Conservation (phyloP, 495 filamentous ascomycete species). For the Penicillium herquei region DNA sequence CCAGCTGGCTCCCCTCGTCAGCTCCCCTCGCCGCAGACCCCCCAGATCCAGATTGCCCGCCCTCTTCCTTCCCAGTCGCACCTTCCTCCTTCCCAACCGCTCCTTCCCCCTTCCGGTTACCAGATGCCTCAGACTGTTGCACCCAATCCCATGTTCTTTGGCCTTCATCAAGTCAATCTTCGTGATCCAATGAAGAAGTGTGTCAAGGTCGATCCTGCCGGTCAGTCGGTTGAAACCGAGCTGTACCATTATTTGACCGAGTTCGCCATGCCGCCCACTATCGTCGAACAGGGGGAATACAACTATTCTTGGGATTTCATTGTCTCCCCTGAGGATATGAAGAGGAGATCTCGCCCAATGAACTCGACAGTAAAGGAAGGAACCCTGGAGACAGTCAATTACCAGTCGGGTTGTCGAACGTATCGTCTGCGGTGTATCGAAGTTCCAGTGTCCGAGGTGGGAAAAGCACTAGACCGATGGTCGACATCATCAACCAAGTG, state of each 20-base stretch:
- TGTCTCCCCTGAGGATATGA: slow-evolving; percentile 13
- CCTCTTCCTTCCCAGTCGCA: background rate
- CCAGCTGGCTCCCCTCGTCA: background rate
- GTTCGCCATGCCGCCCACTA: slow-evolving; percentile 40
- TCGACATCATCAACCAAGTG: slow-evolving; percentile 59
- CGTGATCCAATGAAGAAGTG: slow-evolving; percentile 52
- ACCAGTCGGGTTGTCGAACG: slow-evolving; percentile 29
- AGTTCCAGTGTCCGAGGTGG: slow-evolving; percentile 12
- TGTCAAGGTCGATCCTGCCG: slow-evolving; percentile 10
- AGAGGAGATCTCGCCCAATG: slow-evolving; percentile 19
- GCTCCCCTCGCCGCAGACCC: background rate
- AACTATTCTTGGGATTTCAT: slow-evolving; percentile 31
- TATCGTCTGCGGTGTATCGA: slow-evolving; percentile 48
- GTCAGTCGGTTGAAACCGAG: slow-evolving; percentile 16
- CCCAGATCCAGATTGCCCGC: background rate
- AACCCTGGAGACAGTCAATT: slow-evolving; percentile 13
- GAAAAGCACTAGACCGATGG: slow-evolving; percentile 52
- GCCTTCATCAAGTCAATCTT: slow-evolving; percentile 57
- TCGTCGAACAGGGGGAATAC: slow-evolving; percentile 22
- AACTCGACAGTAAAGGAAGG: background rate
- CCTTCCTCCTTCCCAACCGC: background rate
- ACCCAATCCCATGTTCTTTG: slow-evolving; percentile 41
- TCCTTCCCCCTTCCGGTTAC: slow-evolving; percentile 30
- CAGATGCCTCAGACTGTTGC: slow-evolving; percentile 37
- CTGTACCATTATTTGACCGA: slow-evolving; percentile 47